A percentile compares a stretch with the other conserved stretches of the same genome.
Evolutionary conservation across 2,329 filamentous ascomycete species (phyloP).

Genomic region (Ophiocordyceps camponoti-leonardi): DNA sequence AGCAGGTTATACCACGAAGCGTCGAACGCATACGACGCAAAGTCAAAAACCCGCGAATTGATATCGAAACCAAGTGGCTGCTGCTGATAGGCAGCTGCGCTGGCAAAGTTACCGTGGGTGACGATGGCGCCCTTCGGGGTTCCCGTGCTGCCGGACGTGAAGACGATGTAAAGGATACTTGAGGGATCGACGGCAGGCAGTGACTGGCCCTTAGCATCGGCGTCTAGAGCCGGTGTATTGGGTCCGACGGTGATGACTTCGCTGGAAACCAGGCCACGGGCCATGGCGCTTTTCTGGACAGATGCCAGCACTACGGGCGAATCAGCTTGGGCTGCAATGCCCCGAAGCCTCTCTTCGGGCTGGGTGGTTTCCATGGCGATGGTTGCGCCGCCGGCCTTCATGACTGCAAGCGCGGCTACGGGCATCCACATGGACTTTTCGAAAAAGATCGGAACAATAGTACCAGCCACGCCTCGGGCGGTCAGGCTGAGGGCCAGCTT

Average conservation of each 20-base stretch:
- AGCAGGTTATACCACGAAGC: conserved; percentile 6
- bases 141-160: conserved; percentile 7
- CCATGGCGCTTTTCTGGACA: neutral
- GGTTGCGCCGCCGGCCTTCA: conserved; percentile 8
- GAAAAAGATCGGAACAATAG: conserved; percentile 8
- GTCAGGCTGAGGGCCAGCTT: conserved; percentile 2
- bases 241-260: neutral
- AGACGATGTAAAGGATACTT: conserved; percentile 6
- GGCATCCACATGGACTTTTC: conserved; percentile 10
- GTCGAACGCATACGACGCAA: conserved; percentile 8
- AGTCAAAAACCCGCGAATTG: conserved; percentile 7
- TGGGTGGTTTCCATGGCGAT: conserved; percentile 10
- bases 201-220: neutral
- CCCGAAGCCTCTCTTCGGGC: conserved; percentile 2
- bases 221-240: neutral
- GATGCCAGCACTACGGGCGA: conserved; percentile 1
- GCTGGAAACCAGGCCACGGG: neutral
- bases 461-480: conserved; percentile 3
- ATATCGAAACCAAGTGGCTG: conserved; percentile 4
- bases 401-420: conserved; percentile 7
- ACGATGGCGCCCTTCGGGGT: conserved; percentile 10
- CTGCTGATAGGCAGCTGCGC: conserved; percentile 5
- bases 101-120: conserved; percentile 5
- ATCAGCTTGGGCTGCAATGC: conserved; percentile 1
- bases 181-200: conserved; percentile 1